Base-by-base conservation (phyloP, 1,284 basidiomycete species). In the Leccinum subspadiceum region DNA sequence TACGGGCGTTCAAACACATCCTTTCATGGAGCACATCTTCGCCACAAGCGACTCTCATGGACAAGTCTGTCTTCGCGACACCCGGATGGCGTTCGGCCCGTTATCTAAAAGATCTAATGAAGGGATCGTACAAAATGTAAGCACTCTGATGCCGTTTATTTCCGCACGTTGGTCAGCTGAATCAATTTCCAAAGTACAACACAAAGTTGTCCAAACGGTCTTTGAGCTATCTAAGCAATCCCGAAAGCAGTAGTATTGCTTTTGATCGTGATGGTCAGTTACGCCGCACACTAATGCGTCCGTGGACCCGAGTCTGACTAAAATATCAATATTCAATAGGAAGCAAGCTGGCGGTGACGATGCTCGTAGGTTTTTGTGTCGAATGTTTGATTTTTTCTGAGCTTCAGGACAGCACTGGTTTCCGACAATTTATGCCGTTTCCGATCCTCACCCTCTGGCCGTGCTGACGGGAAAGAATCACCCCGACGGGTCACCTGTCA, bases 31-130 rank as follows among this genome's bases (percentile, higher is more conserved):
- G 51, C 79, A 89, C 63, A 68, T 90, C 46, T 92, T 93, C 62
- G 80, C 81, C 2, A 89, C 85, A 4, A 81, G 85, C 54, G 86
- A 90, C 61, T 76, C 70, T 9, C 72, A 68, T 8, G 87, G 87
- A 1, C 71, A 75, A 20, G 82, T 90, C 2, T 84, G 80, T 63
- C 79, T 92, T 58, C 81, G 87, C n/a, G 90, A 92, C 69, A 75
- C 77, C n/a, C 78, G 90, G n/a, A 90, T 89, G 84, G 82, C 86
- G 0, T 92, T 91, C 71, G 85, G 84, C 15, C 78, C 83, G 33
- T 65, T 71, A 17, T 72, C 68, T 22, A 71, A 69, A 5, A 71
- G 82, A 37, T 75, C 78, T 2, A 69, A 77, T 13, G 68, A 81
- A n/a, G 87, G 87, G 1, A 75, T 86, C 2, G 81, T 87, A 9